A percentile compares a stretch with the other conserved stretches of the same genome.
These are phyloP conservation scores for Trametes maxima DNA, from an alignment of 768 basidiomycete species.

Conservation along the genomic window DNA sequence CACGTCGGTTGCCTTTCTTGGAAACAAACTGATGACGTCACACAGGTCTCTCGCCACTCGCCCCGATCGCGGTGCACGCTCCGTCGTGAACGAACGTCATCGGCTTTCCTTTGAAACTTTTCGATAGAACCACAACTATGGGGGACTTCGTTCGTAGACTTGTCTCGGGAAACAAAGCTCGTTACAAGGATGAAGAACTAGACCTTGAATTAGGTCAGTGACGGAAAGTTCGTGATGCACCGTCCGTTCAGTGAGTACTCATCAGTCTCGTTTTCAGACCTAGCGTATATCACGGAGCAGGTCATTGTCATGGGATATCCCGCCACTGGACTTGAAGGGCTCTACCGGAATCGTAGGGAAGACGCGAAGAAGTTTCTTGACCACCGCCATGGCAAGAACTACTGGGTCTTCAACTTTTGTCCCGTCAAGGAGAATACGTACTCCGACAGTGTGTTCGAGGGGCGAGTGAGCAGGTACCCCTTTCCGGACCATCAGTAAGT, in stretches of 20 bases:
- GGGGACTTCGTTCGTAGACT: conserved; percentile 67
- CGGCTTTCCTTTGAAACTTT: too few species aligned
- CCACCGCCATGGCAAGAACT: conserved; percentile 71
- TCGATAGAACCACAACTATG: conserved; percentile 48
- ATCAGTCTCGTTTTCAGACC: conserved; percentile 43
- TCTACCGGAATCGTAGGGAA: conserved; percentile 78
- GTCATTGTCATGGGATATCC: conserved; percentile 87
- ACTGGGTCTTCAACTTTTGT: conserved; percentile 90
- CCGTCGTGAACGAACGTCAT: too few species aligned
- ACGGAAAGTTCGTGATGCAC: too few species aligned
- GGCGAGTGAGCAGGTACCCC: conserved; percentile 80
- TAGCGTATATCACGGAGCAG: conserved; percentile 72
- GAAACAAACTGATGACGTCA: not conserved
- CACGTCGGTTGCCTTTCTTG: not conserved
- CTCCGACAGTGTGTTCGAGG: conserved; percentile 64
- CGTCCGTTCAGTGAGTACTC: too few species aligned
- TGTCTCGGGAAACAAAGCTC: conserved; percentile 81
- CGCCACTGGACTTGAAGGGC: conserved; percentile 71
- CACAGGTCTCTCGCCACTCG: not conserved
- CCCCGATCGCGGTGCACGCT: too few species aligned
- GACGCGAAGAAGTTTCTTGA: conserved; percentile 79
- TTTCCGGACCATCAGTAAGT: conserved; percentile 91
- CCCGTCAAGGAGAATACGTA: conserved; percentile 83
- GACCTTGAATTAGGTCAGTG: conserved; percentile 71
- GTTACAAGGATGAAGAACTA: conserved; percentile 69